These are phyloP conservation scores for Peronospora farinosa DNA, from an alignment of 352 stramenopile genomes.

Conservation along the genomic window DNA sequence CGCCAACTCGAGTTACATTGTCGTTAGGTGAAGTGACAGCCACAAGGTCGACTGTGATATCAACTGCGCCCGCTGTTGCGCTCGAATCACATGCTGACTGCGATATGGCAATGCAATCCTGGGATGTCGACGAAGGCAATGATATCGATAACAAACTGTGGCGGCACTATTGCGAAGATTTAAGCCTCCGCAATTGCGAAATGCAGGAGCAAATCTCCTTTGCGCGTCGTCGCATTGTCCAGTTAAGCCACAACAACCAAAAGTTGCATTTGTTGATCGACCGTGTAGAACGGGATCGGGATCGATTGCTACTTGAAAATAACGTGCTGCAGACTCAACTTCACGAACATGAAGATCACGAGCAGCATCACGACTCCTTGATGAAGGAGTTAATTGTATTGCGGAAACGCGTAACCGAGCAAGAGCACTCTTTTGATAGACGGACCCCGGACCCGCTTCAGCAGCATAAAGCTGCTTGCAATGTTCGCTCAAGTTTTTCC, in stretches of 20 bases:
- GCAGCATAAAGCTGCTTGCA: conserved; percentile 1
- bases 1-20: conserved; percentile 9
- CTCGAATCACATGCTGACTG: conserved; percentile 14
- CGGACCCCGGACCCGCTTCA: conserved; percentile 5
- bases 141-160: conserved; percentile 1
- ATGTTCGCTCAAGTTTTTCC: conserved; percentile 12
- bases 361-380: conserved; percentile 60
- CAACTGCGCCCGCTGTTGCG: conserved; percentile 7
- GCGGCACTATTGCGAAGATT: conserved; percentile 9
- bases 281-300: conserved; percentile 76
- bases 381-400: conserved; percentile 53
- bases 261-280: conserved; percentile 79
- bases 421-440: conserved; percentile 17
- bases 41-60: conserved; percentile 13
- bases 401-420: conserved; percentile 36
- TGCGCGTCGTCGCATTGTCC: conserved; percentile 50
- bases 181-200: conserved; percentile 64
- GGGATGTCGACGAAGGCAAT: conserved; percentile 13
- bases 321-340: conserved; percentile 73
- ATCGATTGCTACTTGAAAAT: conserved; percentile 77
- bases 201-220: conserved; percentile 73
- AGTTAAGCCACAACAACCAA: conserved; percentile 74
- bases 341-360: conserved; percentile 58
- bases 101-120: conserved; percentile 16
- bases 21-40: conserved; percentile 16